phyloP scores from a whole-genome alignment of 1,284 basidiomycete genomes.

The Moesziomyces parantarcticus region DNA sequence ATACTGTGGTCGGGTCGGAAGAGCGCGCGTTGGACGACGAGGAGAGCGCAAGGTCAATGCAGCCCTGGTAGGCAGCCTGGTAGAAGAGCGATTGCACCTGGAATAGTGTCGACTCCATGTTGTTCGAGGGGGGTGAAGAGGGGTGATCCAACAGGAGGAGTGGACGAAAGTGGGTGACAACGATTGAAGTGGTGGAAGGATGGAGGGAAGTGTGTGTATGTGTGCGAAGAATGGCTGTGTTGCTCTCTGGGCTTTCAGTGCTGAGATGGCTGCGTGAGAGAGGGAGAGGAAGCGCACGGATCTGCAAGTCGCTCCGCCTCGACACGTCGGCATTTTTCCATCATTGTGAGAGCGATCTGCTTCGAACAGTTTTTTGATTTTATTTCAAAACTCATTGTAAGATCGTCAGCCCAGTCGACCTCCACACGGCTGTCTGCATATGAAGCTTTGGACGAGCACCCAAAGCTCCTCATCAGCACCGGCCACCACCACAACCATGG shows the following conservation, averaged over 20 bases:
- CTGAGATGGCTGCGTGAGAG: not conserved
- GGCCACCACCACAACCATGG: slow-evolving; percentile 8
- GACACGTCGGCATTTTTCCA: not conserved
- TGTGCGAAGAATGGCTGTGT: not conserved
- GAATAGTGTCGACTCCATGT: slow-evolving; percentile 53
- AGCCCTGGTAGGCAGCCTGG: slow-evolving; percentile 63
- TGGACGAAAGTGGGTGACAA: too few species aligned
- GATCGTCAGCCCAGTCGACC: not conserved
- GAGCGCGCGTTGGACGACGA: slow-evolving; percentile 36
- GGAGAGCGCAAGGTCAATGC: slow-evolving; percentile 52
- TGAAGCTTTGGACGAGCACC: too few species aligned
- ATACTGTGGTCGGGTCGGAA: slow-evolving; percentile 34
- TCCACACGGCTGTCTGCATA: not conserved
- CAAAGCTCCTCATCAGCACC: too few species aligned
- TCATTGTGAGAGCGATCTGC: too few species aligned
- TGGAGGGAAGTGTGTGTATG: slow-evolving; percentile 1
- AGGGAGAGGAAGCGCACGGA: slow-evolving; percentile 10
- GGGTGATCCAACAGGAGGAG: too few species aligned
- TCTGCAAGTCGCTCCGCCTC: not conserved
- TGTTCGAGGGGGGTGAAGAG: not conserved
- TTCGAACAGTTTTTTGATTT: too few species aligned
- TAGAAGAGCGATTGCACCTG: slow-evolving; percentile 65
- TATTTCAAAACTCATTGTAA: not conserved
- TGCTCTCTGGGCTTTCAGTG: not conserved
- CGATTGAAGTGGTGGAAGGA: not conserved